Conservation (phyloP, 2,329 filamentous ascomycete genomes). For the Diplodia sapinea region DNA sequence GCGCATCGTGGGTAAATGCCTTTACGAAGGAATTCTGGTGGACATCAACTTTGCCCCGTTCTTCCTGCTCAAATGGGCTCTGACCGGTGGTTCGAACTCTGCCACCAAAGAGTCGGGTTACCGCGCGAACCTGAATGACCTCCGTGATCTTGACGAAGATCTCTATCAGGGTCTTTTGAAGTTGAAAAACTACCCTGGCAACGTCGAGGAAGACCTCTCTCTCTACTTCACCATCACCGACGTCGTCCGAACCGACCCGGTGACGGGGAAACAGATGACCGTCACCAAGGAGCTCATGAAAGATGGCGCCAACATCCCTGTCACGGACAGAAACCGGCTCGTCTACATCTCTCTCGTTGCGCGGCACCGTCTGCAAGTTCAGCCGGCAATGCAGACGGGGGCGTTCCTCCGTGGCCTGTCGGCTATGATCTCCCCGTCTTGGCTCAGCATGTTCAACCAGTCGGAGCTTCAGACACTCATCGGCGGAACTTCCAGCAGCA, state of each 20-base stretch:
- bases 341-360: conserved; percentile 95
- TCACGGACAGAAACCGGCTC: conserved; percentile 90
- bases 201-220: conserved; percentile 74
- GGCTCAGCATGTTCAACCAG: conserved; percentile 99
- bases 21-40: conserved; percentile 95
- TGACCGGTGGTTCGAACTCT: conserved; percentile 68
- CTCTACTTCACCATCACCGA: conserved; percentile 92
- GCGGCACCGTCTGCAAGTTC: conserved; percentile 80
- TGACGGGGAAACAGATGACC: conserved; percentile 58
- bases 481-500: conserved; percentile 82
- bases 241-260: conserved; percentile 53
- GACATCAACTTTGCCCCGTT: conserved; percentile 94
- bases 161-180: conserved; percentile 84
- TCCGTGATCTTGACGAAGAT: conserved; percentile 87
- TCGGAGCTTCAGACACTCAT: conserved; percentile 91
- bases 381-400: conserved; percentile 79
- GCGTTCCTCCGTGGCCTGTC: conserved; percentile 87
- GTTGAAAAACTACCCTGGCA: conserved; percentile 83
- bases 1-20: conserved; percentile 90
- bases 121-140: conserved; percentile 90
- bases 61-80: conserved; percentile 93
- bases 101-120: conserved; percentile 74
- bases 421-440: conserved; percentile 85
- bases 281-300: conserved; percentile 77
- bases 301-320: conserved; percentile 74